These are phyloP conservation scores for Phytophthora macrochlamydospora DNA, from an alignment of 352 stramenopile species.

Conservation along the genomic window DNA sequence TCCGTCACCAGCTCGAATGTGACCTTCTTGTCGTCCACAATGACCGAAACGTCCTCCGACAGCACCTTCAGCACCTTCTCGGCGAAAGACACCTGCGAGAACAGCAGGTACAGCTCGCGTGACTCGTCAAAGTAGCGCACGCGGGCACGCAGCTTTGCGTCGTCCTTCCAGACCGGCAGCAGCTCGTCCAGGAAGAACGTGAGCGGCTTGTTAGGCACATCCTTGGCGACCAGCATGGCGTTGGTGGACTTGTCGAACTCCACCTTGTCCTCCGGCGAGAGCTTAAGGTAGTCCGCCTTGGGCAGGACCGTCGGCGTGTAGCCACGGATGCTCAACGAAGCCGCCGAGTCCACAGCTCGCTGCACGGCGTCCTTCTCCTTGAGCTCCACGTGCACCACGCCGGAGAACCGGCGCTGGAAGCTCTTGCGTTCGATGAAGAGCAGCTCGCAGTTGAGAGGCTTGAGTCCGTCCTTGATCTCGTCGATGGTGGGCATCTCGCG, in stretches of 20 bases:
- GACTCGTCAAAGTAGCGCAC: constrained; percentile 72
- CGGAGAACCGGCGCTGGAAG: constrained; percentile 74
- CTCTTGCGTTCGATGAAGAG: constrained; percentile 79
- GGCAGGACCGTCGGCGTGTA: constrained; percentile 62
- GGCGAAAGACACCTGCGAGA: constrained; percentile 71
- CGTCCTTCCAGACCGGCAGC: constrained; percentile 69
- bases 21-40: constrained; percentile 69
- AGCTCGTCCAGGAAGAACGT: constrained; percentile 79
- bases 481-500: constrained; percentile 69
- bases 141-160: constrained; percentile 66
- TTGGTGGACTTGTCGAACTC: constrained; percentile 87
- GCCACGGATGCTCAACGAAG: constrained; percentile 62
- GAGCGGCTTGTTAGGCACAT: constrained; percentile 75
- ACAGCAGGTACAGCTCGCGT: constrained; percentile 81
- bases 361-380: constrained; percentile 61
- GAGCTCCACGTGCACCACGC: constrained; percentile 80
- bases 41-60: constrained; percentile 39
- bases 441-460: constrained; percentile 57
- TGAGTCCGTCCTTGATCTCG: constrained; percentile 75
- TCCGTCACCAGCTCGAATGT: constrained; percentile 82
- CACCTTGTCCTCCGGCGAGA: constrained; percentile 70
- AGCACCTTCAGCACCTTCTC: constrained; percentile 62
- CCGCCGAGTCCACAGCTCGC: constrained; percentile 51
- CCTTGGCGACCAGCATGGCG: constrained; percentile 84
- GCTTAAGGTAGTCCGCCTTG: constrained; percentile 60